These are phyloP conservation scores for Drechslerella dactyloides DNA, from an alignment of 2,329 filamentous ascomycete genomes.

Conservation along the genomic window DNA sequence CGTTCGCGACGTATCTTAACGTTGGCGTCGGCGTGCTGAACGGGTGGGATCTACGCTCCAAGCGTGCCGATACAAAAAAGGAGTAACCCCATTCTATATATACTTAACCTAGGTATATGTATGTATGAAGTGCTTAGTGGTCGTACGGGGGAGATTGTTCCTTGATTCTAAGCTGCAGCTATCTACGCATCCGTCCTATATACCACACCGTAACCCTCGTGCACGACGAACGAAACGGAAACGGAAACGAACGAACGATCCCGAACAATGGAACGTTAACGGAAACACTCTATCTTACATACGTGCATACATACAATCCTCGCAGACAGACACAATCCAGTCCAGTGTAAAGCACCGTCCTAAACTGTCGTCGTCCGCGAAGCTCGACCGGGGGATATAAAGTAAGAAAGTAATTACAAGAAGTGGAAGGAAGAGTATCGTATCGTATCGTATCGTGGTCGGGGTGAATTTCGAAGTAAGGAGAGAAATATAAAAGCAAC, in stretches of 20 bases:
- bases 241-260: constrained; percentile 16
- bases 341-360: too few relatives aligned
- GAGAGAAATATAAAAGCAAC: background rate
- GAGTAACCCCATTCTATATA: constrained; percentile 43
- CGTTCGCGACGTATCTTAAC: constrained; percentile 85
- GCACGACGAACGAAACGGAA: constrained; percentile 18
- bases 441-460: too few relatives aligned
- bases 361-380: too few relatives aligned
- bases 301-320: constrained; percentile 27
- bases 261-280: constrained; percentile 5
- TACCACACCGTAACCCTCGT: constrained; percentile 3
- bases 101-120: too few relatives aligned
- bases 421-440: constrained; percentile 30
- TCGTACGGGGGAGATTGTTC: constrained; percentile 50
- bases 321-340: background rate
- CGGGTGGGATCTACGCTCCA: constrained; percentile 66
- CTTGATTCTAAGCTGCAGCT: constrained; percentile 34
- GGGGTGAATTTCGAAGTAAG: background rate
- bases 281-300: constrained; percentile 47
- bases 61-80: constrained; percentile 52
- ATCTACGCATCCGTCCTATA: too few relatives aligned
- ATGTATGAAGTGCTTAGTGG: too few relatives aligned
- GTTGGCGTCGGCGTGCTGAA: constrained; percentile 73
- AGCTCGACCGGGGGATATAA: constrained; percentile 14
- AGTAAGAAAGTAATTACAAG: constrained; percentile 44